Base-by-base conservation (phyloP, 1,139 yeast genomes). In the Zygoascus meyerae region DNA sequence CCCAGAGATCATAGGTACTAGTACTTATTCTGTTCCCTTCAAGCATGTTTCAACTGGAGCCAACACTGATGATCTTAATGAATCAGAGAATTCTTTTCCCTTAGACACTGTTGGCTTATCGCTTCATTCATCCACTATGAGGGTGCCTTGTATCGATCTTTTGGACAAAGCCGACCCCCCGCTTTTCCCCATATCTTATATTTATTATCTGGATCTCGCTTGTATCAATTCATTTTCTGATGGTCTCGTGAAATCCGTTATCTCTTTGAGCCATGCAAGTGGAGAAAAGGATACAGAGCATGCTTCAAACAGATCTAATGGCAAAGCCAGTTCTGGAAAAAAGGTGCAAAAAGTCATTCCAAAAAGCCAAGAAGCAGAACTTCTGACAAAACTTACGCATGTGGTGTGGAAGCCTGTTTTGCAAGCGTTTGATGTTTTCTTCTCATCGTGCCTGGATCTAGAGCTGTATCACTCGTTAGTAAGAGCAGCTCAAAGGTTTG, bases 151-250 rank as follows among this genome's bases (percentile, higher is more conserved):
- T 48, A 70, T 89, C 40, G 96, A 89, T 50, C 76, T 82, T 49
- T 69, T 90, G 30, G 97, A 90, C 57, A 89, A 87, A 57, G 57
- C 70, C 0, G 94, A 84, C 32, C 81, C 95, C 0, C 81, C 86
- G 0, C 59, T 66, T 1, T 70, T 80, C 2, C 86, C 94, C 1
- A 69, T 70, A 2, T 75, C 83, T 0, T 89, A 90, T 59, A 65
- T 81, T 1, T 66, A 79, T 32, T 81, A 74, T 60, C 69, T 90
- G 44, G 74, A 82, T 0, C 69, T 81, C 47, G 72, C 72, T 16
- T 75, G 83, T 35, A 58, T 83, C 3, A 71, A 75, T 39, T 65
- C 75, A 1, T 69, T 82, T 35, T 74, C 87, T 3, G 95, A 86
- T 38, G 92, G 92, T 0, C 68, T 84, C 7, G 84, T 86, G 8